Evolutionary conservation across 768 basidiomycete species (phyloP), one percentile per base, ranked within the genome.

Genomic region (Leccinellum albellum): DNA sequence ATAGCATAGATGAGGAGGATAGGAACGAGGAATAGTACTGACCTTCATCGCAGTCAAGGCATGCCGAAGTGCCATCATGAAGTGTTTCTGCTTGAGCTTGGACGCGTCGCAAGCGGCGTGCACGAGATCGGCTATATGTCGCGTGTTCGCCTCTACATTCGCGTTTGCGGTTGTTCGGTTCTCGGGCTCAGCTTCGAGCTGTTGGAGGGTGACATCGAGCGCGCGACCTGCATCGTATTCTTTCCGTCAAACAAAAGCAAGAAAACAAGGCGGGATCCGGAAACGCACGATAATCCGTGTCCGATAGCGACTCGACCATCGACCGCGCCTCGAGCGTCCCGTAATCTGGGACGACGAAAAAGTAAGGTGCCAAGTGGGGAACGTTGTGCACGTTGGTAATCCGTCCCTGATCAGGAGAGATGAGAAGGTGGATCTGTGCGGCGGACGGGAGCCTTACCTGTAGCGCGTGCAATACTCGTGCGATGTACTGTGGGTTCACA

Each of bases 21-120:
- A 31, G 13, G 6, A 7, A 15, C 2, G 48, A 26, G 9, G 2
- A 26, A 24, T 6, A 23, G 29, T 28, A 65, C 79, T n/a, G 55
- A 88, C 94, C 83, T 90, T 93, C 75, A 85, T 82, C 2, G 87
- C 94, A 1, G 88, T 94, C 62, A 97, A 68, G 3, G 88, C 89
- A 66, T 90, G 83, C 52, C 95, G 74, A 51, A 96, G 70, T 0
- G 83, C 79, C 2, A 81, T 86, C 85, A 94, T 87, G 62, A 91
- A 83, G 21, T 74, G 62, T 51, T 81, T 86, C 45, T 72, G 72
- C 51, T 78, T 74, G 13, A 82, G 55, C 3, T 69, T 72, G 2
- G 76, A 63, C 31, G 64, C 67, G 32, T 75, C 71, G 32, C 75
- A 77, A 61, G 79, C 78, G 13, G 76, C 71, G 26, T 83, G 78